phyloP scores from a whole-genome alignment of 2,329 filamentous ascomycete genomes.

The Fusarium irregulare region DNA sequence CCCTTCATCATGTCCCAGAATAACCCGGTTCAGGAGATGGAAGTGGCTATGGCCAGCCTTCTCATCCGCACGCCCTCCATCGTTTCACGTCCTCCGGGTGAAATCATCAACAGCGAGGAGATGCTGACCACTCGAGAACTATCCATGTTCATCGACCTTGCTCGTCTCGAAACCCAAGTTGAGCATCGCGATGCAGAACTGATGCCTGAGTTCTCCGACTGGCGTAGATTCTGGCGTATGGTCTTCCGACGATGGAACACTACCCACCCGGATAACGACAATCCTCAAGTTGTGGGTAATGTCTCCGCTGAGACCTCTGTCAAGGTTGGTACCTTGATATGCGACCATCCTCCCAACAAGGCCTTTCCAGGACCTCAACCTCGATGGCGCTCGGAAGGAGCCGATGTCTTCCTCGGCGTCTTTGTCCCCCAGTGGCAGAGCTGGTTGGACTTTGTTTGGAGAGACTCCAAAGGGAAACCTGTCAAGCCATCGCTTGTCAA shows the following conservation, averaged over 20 bases:
- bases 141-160: neutral
- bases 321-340: neutral
- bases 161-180: neutral
- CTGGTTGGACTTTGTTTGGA: neutral
- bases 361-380: neutral
- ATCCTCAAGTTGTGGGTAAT: neutral
- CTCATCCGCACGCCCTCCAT: neutral
- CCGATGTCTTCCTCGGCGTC: neutral
- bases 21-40: neutral
- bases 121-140: neutral
- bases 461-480: neutral
- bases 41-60: neutral
- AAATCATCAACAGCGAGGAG: neutral
- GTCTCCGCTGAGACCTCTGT: neutral
- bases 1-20: neutral
- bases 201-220: neutral
- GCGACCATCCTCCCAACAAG: neutral
- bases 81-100: neutral
- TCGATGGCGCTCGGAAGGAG: neutral
- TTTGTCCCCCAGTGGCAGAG: neutral
- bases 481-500: neutral
- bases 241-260: constrained; percentile 1
- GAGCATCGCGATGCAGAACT: neutral
- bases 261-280: neutral
- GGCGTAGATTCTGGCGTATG: constrained; percentile 4